Evolutionary conservation across 345 rosid species (phyloP).

Genomic region (Syzygium aromaticum): DNA sequence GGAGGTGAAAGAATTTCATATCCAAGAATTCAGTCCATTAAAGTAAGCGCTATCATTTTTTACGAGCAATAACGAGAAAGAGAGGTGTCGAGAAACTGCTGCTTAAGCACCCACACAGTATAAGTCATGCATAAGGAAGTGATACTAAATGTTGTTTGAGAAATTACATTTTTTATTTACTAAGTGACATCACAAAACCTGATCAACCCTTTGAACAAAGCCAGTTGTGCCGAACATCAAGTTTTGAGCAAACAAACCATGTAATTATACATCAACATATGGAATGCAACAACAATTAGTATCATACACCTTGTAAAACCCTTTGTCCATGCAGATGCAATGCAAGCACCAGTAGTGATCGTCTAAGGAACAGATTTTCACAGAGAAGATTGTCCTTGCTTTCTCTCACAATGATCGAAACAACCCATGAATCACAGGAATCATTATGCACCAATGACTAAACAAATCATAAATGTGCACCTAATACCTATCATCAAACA

Average conservation of each 20-base stretch:
- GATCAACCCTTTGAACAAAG: background rate
- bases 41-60: background rate
- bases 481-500: background rate
- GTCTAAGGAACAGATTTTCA: background rate
- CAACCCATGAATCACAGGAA: background rate
- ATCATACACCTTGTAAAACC: background rate
- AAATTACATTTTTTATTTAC: background rate
- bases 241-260: background rate
- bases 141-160: background rate
- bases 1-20: background rate
- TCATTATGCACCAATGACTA: background rate
- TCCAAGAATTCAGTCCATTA: background rate
- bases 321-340: background rate
- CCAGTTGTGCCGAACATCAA: background rate
- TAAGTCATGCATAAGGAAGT: background rate
- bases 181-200: background rate
- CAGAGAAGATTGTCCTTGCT: background rate
- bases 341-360: background rate
- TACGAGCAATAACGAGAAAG: background rate
- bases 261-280: background rate
- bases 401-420: background rate
- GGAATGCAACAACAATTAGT: background rate
- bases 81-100: background rate
- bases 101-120: background rate
- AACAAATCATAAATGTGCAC: background rate